Conservation (phyloP, 371 early-diverging fungal species). For the Mortierella sp. region DNA sequence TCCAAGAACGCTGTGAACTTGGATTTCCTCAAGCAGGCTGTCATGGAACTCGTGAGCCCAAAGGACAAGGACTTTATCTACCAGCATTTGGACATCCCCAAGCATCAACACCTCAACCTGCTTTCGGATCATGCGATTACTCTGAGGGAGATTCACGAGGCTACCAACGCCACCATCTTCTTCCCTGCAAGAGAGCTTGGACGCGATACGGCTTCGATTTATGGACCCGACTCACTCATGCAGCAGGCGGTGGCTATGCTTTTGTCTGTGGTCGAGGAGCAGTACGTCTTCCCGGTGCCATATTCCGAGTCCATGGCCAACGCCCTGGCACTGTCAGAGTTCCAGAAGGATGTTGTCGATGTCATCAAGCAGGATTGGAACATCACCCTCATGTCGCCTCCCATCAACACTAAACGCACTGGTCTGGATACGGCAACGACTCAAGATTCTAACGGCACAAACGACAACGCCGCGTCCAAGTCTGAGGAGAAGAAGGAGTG, state of each 20-base stretch:
- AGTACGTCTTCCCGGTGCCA: conserved; percentile 27
- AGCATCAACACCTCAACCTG: conserved; percentile 62
- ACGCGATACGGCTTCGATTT: conserved; percentile 43
- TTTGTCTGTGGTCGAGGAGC: conserved; percentile 45
- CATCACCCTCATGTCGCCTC: conserved; percentile 35
- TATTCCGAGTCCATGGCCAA: conserved; percentile 21
- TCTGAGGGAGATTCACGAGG: conserved; percentile 63
- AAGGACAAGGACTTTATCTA: conserved; percentile 67
- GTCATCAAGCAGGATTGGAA: conserved; percentile 41
- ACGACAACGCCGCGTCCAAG: neutral
- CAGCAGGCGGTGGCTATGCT: conserved; percentile 49
- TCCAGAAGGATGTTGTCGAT: conserved; percentile 35
- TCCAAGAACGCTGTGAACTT: conserved; percentile 84
- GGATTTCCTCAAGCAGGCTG: conserved; percentile 75
- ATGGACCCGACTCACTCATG: conserved; percentile 46
- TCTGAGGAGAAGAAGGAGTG: neutral
- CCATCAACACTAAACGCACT: neutral
- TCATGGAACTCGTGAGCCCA: conserved; percentile 80
- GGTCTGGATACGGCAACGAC: neutral
- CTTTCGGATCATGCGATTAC: conserved; percentile 60
- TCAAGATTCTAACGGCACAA: neutral
- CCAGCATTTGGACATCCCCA: conserved; percentile 60
- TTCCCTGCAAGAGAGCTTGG: conserved; percentile 66
- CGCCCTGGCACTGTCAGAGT: conserved; percentile 34
- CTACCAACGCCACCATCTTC: conserved; percentile 65